Percentiles rank a stretch among this genome's conserved stretches.
Conservation (phyloP, 768 basidiomycete genomes). For the Tylopilus cervinicoccineus region DNA sequence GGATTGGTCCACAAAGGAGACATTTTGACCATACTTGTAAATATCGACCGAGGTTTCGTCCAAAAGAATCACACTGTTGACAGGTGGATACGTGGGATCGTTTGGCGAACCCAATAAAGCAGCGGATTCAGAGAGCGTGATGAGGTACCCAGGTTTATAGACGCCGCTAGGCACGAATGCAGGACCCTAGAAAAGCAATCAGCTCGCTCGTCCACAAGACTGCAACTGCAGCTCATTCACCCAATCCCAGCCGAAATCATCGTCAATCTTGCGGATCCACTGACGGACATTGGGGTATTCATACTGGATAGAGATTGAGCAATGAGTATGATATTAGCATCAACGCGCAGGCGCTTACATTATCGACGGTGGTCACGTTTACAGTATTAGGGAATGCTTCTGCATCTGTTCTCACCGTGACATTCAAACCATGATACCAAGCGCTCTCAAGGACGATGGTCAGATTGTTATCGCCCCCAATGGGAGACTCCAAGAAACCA, state of each 20-base stretch:
- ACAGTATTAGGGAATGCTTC: constrained; percentile 38
- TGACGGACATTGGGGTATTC: constrained; percentile 48
- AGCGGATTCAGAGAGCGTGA: constrained; percentile 34
- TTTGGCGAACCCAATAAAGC: constrained; percentile 20
- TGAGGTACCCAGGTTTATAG: constrained; percentile 51
- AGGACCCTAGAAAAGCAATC: constrained; percentile 38
- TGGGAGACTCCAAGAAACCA: constrained; percentile 33
- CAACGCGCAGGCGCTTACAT: constrained; percentile 23
- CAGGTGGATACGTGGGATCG: constrained; percentile 21
- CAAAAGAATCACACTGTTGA: constrained; percentile 37
- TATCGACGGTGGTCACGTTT: constrained; percentile 17
- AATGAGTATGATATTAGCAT: not conserved
- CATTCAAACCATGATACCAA: constrained; percentile 50
- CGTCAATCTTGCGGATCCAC: constrained; percentile 48
- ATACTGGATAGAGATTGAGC: constrained; percentile 31
- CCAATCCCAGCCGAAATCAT: constrained; percentile 65
- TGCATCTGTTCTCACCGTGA: constrained; percentile 45
- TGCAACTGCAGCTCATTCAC: constrained; percentile 21
- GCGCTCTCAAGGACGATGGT: constrained; percentile 53
- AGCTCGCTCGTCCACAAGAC: not conserved
- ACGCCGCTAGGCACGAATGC: constrained; percentile 56
- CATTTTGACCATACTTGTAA: constrained; percentile 48
- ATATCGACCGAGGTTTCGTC: constrained; percentile 55
- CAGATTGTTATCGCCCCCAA: constrained; percentile 37
- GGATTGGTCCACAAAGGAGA: constrained; percentile 39